Conservation (phyloP, 75 land plant species). For the Cryptomeria japonica region DNA sequence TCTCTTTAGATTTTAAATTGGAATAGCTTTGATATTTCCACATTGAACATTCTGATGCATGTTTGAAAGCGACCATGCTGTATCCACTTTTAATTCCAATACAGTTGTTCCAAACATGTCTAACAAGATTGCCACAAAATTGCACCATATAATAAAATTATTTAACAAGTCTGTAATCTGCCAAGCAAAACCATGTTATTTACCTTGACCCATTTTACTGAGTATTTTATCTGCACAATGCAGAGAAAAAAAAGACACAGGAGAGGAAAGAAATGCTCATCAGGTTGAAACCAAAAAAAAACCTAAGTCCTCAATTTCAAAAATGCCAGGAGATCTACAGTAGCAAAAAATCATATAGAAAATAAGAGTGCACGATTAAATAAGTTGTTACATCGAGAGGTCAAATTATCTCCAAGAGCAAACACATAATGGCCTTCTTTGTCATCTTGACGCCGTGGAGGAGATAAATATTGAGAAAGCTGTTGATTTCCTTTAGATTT, state of each 20-base stretch:
- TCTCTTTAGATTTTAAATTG: neutral
- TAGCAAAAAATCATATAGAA: neutral
- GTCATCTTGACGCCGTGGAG: slow-evolving; percentile 77
- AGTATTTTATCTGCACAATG: slow-evolving; percentile 66
- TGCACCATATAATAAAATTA: neutral
- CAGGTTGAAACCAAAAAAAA: neutral
- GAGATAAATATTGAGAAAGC: slow-evolving; percentile 37
- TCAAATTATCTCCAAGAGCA: slow-evolving; percentile 71
- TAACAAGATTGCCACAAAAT: neutral
- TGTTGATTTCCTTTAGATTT: neutral
- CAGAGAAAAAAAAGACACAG: neutral
- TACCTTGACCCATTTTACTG: slow-evolving; percentile 92
- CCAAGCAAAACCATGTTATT: neutral
- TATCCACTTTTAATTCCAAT: neutral
- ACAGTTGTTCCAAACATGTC: neutral
- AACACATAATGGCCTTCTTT: slow-evolving; percentile 83
- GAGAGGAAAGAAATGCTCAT: neutral
- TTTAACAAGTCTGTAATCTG: neutral
- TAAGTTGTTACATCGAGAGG: slow-evolving; percentile 63
- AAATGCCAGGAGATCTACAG: neutral
- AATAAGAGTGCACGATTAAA: neutral
- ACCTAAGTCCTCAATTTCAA: neutral
- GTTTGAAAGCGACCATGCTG: neutral
- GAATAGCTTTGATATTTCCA: neutral
- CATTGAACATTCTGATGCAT: neutral